Evolutionary conservation across 2,329 filamentous ascomycete genomes (phyloP).

Genomic region (Alternaria gansuensis): DNA sequence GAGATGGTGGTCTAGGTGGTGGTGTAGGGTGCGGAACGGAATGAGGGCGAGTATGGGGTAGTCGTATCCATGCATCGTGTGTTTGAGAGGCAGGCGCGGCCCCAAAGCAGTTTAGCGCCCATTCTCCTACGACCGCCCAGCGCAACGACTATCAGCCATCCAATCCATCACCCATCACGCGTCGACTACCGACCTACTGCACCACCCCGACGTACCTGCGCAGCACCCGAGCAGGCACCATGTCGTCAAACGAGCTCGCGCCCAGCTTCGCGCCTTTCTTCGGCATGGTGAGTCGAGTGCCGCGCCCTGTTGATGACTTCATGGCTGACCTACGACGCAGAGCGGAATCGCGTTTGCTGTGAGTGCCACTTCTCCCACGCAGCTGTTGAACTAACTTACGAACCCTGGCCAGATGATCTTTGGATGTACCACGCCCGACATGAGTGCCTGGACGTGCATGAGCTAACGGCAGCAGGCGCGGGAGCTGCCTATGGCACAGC

Average conservation of each 20-base stretch:
- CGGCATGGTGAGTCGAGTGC: slow-evolving; percentile 80
- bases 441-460: slow-evolving; percentile 7
- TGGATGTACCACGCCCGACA: slow-evolving; percentile 69
- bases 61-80: slow-evolving; percentile 18
- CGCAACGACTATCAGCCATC: slow-evolving; percentile 23
- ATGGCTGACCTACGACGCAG: slow-evolving; percentile 59
- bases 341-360: slow-evolving; percentile 77
- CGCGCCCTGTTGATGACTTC: slow-evolving; percentile 30
- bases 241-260: slow-evolving; percentile 52
- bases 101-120: neutral
- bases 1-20: slow-evolving; percentile 11
- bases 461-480: slow-evolving; percentile 59
- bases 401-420: slow-evolving; percentile 71
- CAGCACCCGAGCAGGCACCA: slow-evolving; percentile 21
- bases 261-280: slow-evolving; percentile 89
- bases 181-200: slow-evolving; percentile 10
- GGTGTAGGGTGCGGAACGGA: slow-evolving; percentile 15
- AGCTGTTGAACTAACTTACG: slow-evolving; percentile 33
- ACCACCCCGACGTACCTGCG: neutral
- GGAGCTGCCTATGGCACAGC: slow-evolving; percentile 88
- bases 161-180: slow-evolving; percentile 16
- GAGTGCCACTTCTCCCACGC: slow-evolving; percentile 37
- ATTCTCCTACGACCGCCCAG: slow-evolving; percentile 30
- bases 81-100: slow-evolving; percentile 20
- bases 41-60: slow-evolving; percentile 19